Evolutionary conservation across 768 basidiomycete species (phyloP), one percentile per base, ranked within the genome.

Genomic region (Exidia glandulosa): DNA sequence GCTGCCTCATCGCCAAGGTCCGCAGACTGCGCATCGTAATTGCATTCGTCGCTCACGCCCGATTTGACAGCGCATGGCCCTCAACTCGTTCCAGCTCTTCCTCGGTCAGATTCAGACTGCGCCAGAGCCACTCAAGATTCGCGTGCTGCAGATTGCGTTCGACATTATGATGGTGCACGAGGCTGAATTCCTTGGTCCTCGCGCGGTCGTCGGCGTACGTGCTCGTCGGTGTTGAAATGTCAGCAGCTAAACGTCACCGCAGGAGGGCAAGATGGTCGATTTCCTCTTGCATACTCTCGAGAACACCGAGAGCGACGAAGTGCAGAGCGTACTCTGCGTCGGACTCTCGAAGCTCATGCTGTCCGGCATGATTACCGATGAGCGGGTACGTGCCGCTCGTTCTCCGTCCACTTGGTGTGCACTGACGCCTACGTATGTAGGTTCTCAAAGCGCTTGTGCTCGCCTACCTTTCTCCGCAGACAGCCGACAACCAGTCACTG

Each of bases 91-190:
- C 69, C 87, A 89, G 57, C 79, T 98, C 1, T 96, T 97, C 75
- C 71, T 84, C 56, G 81, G 84, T 41, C 92, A 94, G 71, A 75
- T 90, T 1, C 74, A 89, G 55, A 68, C 74, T 2, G 79, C 84
- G 0, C 81, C 87, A 0, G 84, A 86, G 34, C 74, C 77, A 1
- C 77, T 93, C 64, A 86, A 83, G 72, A 71, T 83, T 12, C 81
- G 79, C 54, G 77, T 89, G n/a, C 71, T 91, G n/a, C 83, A 91
- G 66, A 81, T 88, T 59, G 70, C 93, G 3, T 91, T 95, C 65
- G 94, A 96, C 70, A 77, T 92, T 36, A 72, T 94, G 57, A 93
- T 93, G 84, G 83, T 89, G 0, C 87, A 95, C 63, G 86, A 89
- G 60, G 77, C 74, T 48, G 79, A 79, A 55, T 78, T 88, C 69